Evolutionary conservation across 2,329 filamentous ascomycete genomes (phyloP), one percentile per base, ranked within the genome.

Genomic region (Hypocrella siamensis): DNA sequence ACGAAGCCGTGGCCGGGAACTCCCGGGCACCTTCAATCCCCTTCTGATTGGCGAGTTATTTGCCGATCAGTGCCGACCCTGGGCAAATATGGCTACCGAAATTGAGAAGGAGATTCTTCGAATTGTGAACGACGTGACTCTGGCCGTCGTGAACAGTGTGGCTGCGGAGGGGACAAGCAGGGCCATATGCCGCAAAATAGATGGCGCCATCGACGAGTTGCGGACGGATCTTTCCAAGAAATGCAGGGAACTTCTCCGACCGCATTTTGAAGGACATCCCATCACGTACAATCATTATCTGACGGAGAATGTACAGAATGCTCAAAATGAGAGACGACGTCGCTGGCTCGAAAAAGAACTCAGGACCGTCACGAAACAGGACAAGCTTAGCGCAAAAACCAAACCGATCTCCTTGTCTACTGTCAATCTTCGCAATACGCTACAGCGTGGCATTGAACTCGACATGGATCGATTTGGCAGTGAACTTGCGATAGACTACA

Each of bases 21-120:
- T 80, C 0, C 67, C 70, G 0, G 70, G 74, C 0, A 69, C 57
- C 0, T 77, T 72, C 46, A 75, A 75, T 36, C 65, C 73, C 0
- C 45, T 70, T 32, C 52, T 79, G 8, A 59, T 79, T 1, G 53
- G 55, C 0, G 65, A 76, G 16, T 46, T 81, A 0, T 80, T 80
- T 43, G 52, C 52, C 15, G 61, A 75, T 28, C 72, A 79, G 35
- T 71, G 63, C 1, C 33, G 40, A 6, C 63, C 61, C 0, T 80
- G 72, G 75, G 46, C 58, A 26, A 19, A 34, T 0, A 56, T 70
- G 17, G 66, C 63, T 1, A 25, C 5, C 6, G 22, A 26, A 3
- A 33, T 35, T 7, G 30, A 36, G 17, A 17, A 28, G 1, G 22
- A 31, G 2, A 25, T 38, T 3, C 9, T 39, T 11, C 45, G 26